These are phyloP conservation scores for Aspergillus pseudonomiae DNA, from an alignment of 2,329 filamentous ascomycete genomes.

Conservation along the genomic window DNA sequence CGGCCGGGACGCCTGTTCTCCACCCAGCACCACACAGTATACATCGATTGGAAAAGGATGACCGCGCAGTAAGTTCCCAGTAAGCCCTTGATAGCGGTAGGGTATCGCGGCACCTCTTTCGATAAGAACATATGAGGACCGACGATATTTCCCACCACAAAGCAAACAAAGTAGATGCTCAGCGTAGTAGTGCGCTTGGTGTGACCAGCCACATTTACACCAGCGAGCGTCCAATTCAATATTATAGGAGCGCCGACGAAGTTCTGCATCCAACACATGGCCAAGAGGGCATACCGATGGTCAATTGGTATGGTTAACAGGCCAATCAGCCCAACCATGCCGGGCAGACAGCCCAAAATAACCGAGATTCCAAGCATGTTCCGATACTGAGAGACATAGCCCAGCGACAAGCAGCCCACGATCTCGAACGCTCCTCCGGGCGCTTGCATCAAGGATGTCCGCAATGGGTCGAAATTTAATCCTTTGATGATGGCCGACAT, in stretches of 20 bases:
- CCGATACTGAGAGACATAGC: neutral
- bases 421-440: neutral
- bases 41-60: constrained; percentile 30
- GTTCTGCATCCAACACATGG: neutral
- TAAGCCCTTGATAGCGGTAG: constrained; percentile 42
- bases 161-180: constrained; percentile 19
- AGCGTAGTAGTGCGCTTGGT: constrained; percentile 50
- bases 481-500: constrained; percentile 46
- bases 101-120: constrained; percentile 42
- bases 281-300: constrained; percentile 33
- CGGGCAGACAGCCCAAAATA: constrained; percentile 44
- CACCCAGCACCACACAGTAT: constrained; percentile 11
- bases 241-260: neutral
- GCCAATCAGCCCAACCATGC: constrained; percentile 51
- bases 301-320: constrained; percentile 48
- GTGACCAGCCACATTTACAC: constrained; percentile 42
- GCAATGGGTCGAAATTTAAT: constrained; percentile 19
- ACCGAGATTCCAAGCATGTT: constrained; percentile 26
- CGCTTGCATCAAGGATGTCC: neutral
- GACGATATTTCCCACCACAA: constrained; percentile 39
- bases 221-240: neutral
- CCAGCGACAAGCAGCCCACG: neutral
- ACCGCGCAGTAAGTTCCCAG: constrained; percentile 43
- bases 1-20: constrained; percentile 7
- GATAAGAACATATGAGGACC: constrained; percentile 49